Evolutionary conservation across 352 stramenopile genomes (phyloP), one percentile per base, ranked within the genome.

Genomic region (Globisporangium heterothallicum): DNA sequence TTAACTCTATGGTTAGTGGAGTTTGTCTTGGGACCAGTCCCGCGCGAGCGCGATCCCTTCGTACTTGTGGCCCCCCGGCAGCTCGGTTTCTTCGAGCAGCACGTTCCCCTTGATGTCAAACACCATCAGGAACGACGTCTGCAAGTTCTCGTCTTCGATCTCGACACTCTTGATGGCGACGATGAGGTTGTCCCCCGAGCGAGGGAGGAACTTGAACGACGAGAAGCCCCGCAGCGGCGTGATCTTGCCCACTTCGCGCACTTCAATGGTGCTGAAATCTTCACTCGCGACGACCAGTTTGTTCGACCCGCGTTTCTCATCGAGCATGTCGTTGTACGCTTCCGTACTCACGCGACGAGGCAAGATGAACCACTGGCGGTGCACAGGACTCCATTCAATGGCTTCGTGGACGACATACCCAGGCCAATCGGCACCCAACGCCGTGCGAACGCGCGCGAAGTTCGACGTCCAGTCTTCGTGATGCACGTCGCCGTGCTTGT

Each of bases 371-470:
- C 97, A 99, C 62, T 98, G 96, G 21, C 92, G 85, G 51, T 95
- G 80, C 47, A 96, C 63, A 22, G 78, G 62, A 50, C 88, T 97
- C 96, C 96, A 99, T 49, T 97, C 82, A 53, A 98, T 97, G 16
- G 96, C 96, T 68, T 99, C 97, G 72, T 99, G 96, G 32, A 99
- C 97, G 22, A 99, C 83, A 61, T 99, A 98, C 8, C 90, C 91
- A 29, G 90, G 96, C 69, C 85, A 90, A 27, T 84, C 74, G 26
- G 85, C 94, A 22, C 81, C 88, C 7, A 98, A 68, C 21, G 82
- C 88, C n/a, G 84, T 77, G 21, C 96, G 88, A 18, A 99, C 83
- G 60, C 88, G 88, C 22, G 89, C 85, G 66, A 97, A 99, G 50
- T 96, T 82, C 19, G 74, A 56, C 3, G 86, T 86, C 97, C 97